These are phyloP conservation scores for Scalesia atractyloides DNA, from an alignment of 129 eudicot species.

Conservation along the genomic window DNA sequence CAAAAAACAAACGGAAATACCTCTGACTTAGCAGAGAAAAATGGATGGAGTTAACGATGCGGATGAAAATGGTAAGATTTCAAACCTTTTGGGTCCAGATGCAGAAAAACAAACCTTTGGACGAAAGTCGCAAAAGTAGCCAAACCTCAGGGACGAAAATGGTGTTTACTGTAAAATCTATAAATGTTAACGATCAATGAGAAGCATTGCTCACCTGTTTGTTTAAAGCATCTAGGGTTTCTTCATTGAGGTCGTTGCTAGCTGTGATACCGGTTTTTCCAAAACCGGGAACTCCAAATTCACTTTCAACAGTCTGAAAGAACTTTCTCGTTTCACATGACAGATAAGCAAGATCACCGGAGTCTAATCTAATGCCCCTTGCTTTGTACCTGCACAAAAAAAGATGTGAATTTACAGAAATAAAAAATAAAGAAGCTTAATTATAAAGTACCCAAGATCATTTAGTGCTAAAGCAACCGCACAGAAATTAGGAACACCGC, in stretches of 20 bases:
- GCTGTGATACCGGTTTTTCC: constrained; percentile 85
- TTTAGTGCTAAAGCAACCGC: constrained; percentile 95
- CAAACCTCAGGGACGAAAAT: too few species aligned
- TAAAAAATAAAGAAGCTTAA: neutral
- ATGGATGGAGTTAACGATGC: too few species aligned
- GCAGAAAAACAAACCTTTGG: too few species aligned
- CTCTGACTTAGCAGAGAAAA: too few species aligned
- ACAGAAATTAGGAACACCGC: constrained; percentile 95
- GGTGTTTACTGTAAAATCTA: too few species aligned
- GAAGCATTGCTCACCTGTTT: constrained; percentile 60
- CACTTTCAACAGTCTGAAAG: constrained; percentile 72
- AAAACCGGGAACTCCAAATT: constrained; percentile 68
- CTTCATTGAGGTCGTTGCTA: constrained; percentile 97
- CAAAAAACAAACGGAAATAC: too few species aligned
- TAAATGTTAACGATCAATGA: neutral
- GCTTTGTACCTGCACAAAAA: constrained; percentile 79
- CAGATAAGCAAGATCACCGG: constrained; percentile 95
- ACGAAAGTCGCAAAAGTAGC: too few species aligned
- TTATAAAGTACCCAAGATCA: constrained; percentile 66
- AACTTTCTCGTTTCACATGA: constrained; percentile 89
- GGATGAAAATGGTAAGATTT: too few species aligned
- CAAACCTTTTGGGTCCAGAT: too few species aligned
- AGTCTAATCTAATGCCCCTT: constrained; percentile 81
- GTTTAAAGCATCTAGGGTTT: constrained; percentile 92
- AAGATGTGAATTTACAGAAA: neutral